Percentiles rank a stretch among this genome's conserved stretches.
Evolutionary conservation across 371 early-diverging fungal genomes (phyloP).

Genomic region (Mortierella sp.): DNA sequence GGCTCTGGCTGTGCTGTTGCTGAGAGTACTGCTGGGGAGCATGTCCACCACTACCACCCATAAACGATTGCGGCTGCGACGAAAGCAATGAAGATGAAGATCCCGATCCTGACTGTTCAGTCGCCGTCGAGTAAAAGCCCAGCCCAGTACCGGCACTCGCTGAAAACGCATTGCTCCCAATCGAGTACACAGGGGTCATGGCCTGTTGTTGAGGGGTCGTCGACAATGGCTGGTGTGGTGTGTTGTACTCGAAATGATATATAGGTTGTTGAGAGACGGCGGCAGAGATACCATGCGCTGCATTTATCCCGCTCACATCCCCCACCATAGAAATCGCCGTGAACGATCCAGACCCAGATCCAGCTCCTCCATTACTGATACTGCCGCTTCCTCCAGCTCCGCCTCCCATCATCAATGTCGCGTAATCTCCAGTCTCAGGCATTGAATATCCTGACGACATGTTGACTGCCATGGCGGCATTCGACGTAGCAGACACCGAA

Average conservation of each 20-base stretch:
- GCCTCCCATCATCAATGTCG: not conserved
- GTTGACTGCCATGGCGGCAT: not conserved
- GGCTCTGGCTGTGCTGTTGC: not conserved
- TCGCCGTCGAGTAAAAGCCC: not conserved
- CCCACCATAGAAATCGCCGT: not conserved
- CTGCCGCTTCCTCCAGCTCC: not conserved
- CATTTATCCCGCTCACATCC: not conserved
- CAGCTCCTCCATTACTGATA: not conserved
- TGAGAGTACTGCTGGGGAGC: not conserved
- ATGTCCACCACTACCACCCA: not conserved
- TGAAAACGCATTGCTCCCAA: not conserved
- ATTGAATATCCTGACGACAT: slow-evolving; percentile 1
- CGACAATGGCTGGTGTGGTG: not conserved
- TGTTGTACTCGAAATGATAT: slow-evolving; percentile 14
- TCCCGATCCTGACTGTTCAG: not conserved
- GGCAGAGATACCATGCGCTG: not conserved
- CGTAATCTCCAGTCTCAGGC: slow-evolving; percentile 1
- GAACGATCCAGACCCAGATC: not conserved
- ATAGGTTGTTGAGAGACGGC: slow-evolving; percentile 7
- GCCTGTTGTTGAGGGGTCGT: not conserved
- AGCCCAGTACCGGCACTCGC: not conserved
- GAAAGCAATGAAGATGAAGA: not conserved
- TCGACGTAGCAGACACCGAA: not conserved
- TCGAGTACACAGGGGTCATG: not conserved
- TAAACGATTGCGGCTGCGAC: not conserved